Evolutionary conservation across 768 basidiomycete species (phyloP).

Genomic region (Rhodocollybia butyracea): DNA sequence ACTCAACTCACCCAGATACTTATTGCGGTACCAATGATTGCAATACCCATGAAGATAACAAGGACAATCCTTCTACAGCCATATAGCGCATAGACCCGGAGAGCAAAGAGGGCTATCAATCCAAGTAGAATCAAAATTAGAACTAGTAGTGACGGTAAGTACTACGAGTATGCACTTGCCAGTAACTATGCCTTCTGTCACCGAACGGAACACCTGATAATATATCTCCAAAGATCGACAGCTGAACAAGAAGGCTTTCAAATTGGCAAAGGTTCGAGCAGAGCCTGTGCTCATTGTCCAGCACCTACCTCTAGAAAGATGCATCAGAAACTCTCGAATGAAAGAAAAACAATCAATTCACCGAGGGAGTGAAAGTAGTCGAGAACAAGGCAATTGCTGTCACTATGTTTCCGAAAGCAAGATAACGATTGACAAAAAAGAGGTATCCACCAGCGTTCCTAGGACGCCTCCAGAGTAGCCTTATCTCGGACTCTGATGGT

Average conservation of each 20-base stretch:
- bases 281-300: too few relatives aligned
- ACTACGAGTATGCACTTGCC: not conserved
- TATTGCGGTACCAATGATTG: not conserved
- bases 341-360: too few relatives aligned
- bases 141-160: not conserved
- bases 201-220: not conserved
- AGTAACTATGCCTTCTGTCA: not conserved
- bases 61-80: not conserved
- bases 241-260: not conserved
- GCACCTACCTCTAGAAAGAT: not conserved
- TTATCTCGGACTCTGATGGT: not conserved
- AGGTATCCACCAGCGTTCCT: not conserved
- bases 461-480: not conserved
- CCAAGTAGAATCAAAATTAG: not conserved
- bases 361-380: not conserved
- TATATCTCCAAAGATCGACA: not conserved
- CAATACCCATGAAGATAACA: not conserved
- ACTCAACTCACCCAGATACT: not conserved
- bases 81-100: not conserved
- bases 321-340: not conserved
- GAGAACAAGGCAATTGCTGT: not conserved
- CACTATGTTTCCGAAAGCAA: not conserved
- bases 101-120: not conserved
- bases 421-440: not conserved
- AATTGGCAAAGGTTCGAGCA: too few relatives aligned